Base-by-base conservation (phyloP, 768 basidiomycete species). In the Brasilioporus rufonigricans region DNA sequence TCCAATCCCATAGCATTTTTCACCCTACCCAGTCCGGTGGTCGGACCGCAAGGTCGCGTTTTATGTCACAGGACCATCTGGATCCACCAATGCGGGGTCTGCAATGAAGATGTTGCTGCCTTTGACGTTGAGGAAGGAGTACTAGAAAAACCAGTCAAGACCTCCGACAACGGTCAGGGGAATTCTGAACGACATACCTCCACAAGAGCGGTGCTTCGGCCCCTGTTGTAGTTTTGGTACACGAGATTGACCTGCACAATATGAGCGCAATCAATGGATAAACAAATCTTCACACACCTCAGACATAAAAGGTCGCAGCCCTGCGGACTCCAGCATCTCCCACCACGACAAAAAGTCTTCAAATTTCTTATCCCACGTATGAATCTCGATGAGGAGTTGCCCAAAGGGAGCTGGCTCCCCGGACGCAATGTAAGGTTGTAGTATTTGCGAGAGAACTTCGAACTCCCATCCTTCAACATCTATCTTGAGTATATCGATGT, bases 181-280 rank as follows among this genome's bases (percentile, higher is more conserved):
- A 45, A 54, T n/a, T 2, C 2, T 11, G 14, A 9, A 33, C 9
- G 31, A 41, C 71, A 35, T 57, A 80, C 80, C 74, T 82, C 82
- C 7, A 76, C 78, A 14, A 83, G 74, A 52, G 81, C 79, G 14
- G 78, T 64, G 2, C 70, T 74, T 21, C 67, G 68, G 5, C 73
- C 73, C 53, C 65, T 73, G 61, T 83, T 81, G 65, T 82, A 83
- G 59, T 82, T 83, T 52, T 77, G 76, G 61, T 83, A 83, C 19
- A 83, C 79, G 40, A 83, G 66, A 64, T 83, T 83, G 23, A 82
- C 78, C 78, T 81, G 56, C 46, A 27, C n/a, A 4, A 55, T 1
- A n/a, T 61, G 16, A 69, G 58, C 35, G 23, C 5, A 1, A 27
- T 38, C 5, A 11, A 16, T 11, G 14, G 23, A 24, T 12, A 1